Evolutionary conservation across 192 early-diverging fungal species (phyloP).

Genomic region (Coemansia sp.): DNA sequence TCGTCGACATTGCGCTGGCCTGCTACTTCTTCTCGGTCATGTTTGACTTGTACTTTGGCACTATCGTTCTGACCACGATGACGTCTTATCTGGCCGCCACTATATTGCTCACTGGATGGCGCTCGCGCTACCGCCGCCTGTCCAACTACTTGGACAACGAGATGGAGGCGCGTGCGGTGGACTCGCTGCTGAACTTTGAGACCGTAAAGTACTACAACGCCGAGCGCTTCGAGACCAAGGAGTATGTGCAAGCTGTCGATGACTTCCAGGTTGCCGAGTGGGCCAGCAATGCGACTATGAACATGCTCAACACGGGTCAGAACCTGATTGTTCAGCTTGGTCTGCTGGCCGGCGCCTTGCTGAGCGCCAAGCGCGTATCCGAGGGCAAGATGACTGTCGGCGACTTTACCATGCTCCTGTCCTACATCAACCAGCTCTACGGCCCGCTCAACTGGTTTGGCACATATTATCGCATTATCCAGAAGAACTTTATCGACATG

Average conservation of each 20-base stretch:
- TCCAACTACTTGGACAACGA: conserved; percentile 87
- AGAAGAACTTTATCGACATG: conserved; percentile 95
- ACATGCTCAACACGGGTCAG: conserved; percentile 83
- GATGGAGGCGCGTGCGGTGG: conserved; percentile 80
- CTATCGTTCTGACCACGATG: conserved; percentile 90
- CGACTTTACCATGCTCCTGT: conserved; percentile 84
- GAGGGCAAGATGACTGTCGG: conserved; percentile 69
- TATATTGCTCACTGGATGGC: conserved; percentile 84
- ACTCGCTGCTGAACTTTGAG: conserved; percentile 96
- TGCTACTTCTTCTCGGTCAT: conserved; percentile 64
- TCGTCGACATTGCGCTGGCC: conserved; percentile 85
- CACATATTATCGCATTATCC: conserved; percentile 90
- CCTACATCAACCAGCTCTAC: conserved; percentile 90
- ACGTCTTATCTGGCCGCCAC: conserved; percentile 78
- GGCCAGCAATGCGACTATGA: conserved; percentile 69
- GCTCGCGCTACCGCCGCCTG: conserved; percentile 73
- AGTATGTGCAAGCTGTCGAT: conserved; percentile 75
- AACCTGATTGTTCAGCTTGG: conserved; percentile 85
- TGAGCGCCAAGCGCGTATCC: conserved; percentile 82
- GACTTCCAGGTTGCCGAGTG: conserved; percentile 84
- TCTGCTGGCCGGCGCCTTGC: conserved; percentile 72
- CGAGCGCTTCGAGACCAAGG: conserved; percentile 79
- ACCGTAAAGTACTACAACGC: conserved; percentile 98
- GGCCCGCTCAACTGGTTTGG: conserved; percentile 89
- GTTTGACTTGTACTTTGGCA: conserved; percentile 74